Percentiles rank a stretch among this genome's conserved stretches.
Conservation (phyloP, 1,139 yeast genomes). For the Hemisphaericaspora lyxosophila region DNA sequence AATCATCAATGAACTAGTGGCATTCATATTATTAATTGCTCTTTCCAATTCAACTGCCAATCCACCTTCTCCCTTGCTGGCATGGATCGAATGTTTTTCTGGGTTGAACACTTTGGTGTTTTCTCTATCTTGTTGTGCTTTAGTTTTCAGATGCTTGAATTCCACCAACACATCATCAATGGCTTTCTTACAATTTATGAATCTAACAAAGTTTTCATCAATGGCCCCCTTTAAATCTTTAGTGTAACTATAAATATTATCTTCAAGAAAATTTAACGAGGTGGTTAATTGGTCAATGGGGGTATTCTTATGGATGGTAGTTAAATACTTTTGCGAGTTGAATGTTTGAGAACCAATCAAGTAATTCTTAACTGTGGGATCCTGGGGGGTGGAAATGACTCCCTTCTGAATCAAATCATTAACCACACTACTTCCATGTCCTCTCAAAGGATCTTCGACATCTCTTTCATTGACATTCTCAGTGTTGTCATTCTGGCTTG, state of each 20-base stretch:
- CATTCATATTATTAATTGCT: conserved; percentile 47
- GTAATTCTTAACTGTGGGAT: conserved; percentile 51
- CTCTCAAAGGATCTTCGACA: conserved; percentile 57
- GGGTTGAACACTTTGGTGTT: conserved; percentile 42
- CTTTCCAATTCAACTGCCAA: conserved; percentile 40
- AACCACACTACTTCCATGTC: conserved; percentile 44
- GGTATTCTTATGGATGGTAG: conserved; percentile 69
- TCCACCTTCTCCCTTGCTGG: conserved; percentile 9
- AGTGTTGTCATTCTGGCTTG: conserved; percentile 10
- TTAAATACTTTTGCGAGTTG: conserved; percentile 66
- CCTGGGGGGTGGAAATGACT: conserved; percentile 37
- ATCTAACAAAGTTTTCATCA: conserved; percentile 70
- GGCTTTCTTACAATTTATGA: conserved; percentile 70
- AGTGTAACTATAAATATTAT: conserved; percentile 63
- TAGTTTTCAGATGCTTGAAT: conserved; percentile 37
- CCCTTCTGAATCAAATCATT: conserved; percentile 41
- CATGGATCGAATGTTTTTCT: conserved; percentile 19
- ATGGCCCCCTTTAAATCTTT: conserved; percentile 64
- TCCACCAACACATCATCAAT: conserved; percentile 39
- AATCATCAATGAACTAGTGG: conserved; percentile 64
- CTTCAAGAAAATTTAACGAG: conserved; percentile 60
- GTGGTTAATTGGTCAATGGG: conserved; percentile 60
- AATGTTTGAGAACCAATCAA: conserved; percentile 73
- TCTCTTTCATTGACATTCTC: conserved; percentile 22
- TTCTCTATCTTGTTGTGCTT: conserved; percentile 38